Evolutionary conservation across 2,329 filamentous ascomycete species (phyloP).

Genomic region (Aspergillus spinulosporus): DNA sequence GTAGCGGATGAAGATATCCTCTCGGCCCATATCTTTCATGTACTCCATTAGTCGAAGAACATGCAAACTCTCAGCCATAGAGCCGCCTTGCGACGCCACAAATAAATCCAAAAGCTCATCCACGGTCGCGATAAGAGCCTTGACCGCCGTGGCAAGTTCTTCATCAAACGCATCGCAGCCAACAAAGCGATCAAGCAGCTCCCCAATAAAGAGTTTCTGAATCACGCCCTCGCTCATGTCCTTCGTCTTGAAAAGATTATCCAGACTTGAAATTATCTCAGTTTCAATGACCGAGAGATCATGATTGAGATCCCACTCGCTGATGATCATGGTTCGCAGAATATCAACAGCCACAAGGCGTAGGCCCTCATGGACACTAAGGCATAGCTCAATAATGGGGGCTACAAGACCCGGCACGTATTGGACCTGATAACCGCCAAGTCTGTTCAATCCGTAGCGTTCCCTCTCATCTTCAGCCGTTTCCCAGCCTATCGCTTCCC

Average conservation of each 20-base stretch:
- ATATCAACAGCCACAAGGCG: conserved; percentile 89
- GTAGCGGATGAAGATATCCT: conserved; percentile 94
- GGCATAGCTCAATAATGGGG: conserved; percentile 87
- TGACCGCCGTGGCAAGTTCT: conserved; percentile 71
- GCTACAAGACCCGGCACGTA: conserved; percentile 91
- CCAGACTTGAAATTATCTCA: conserved; percentile 93
- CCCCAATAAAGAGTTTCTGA: conserved; percentile 88
- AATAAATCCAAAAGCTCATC: conserved; percentile 90
- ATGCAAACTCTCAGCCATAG: conserved; percentile 76
- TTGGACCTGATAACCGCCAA: conserved; percentile 97
- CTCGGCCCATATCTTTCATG: conserved; percentile 91
- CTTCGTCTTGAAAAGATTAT: conserved; percentile 85
- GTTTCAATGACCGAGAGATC: conserved; percentile 89
- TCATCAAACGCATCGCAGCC: conserved; percentile 69
- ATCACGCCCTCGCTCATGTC: conserved; percentile 82
- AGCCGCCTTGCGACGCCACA: conserved; percentile 81
- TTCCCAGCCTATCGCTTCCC: conserved; percentile 98
- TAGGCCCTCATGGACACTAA: conserved; percentile 91
- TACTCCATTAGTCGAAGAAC: conserved; percentile 93
- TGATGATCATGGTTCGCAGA: conserved; percentile 95
- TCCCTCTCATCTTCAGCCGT: conserved; percentile 74
- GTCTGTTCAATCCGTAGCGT: conserved; percentile 74
- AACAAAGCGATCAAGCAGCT: conserved; percentile 79
- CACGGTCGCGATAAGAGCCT: conserved; percentile 76
- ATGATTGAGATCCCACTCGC: conserved; percentile 94